phyloP scores from a whole-genome alignment of 257 asterid species.

The Dorcoceras hygrometricum region DNA sequence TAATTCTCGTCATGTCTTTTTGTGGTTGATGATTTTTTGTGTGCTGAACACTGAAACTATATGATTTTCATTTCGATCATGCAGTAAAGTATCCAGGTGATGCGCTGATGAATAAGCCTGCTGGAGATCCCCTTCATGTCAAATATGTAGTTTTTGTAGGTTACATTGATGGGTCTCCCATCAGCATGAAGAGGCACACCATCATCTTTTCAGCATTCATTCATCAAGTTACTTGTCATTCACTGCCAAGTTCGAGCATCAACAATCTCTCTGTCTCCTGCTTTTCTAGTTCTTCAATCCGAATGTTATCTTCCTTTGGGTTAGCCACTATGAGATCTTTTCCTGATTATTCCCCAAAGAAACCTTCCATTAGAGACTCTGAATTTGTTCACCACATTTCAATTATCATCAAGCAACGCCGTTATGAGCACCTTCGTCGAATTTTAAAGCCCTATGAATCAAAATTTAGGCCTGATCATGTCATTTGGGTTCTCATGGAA shows the following conservation, averaged over 20 bases:
- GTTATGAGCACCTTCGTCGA: conserved; percentile 51
- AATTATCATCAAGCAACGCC: conserved; percentile 68
- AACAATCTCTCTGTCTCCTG: conserved; percentile 29
- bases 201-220: conserved; percentile 34
- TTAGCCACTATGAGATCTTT: conserved; percentile 48
- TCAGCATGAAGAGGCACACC: conserved; percentile 63
- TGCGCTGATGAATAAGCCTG: conserved; percentile 34
- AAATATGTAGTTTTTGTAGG: conserved; percentile 25
- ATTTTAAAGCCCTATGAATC: conserved; percentile 65
- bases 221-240: conserved; percentile 34
- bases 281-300: conserved; percentile 30
- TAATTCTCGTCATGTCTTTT: conserved; percentile 2
- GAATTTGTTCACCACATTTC: conserved; percentile 67
- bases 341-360: conserved; percentile 83
- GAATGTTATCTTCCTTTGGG: conserved; percentile 31
- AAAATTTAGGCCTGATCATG: conserved; percentile 71
- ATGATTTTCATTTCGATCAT: not conserved
- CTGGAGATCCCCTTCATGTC: conserved; percentile 26
- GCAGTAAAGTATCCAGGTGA: conserved; percentile 37
- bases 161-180: conserved; percentile 49
- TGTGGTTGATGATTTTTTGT: conserved; percentile 1
- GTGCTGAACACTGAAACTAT: conserved; percentile 4
- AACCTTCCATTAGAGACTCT: conserved; percentile 65
- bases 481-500: conserved; percentile 85
- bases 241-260: conserved; percentile 31